These are phyloP conservation scores for Mycena haematopus DNA, from an alignment of 768 basidiomycete species.

Conservation along the genomic window DNA sequence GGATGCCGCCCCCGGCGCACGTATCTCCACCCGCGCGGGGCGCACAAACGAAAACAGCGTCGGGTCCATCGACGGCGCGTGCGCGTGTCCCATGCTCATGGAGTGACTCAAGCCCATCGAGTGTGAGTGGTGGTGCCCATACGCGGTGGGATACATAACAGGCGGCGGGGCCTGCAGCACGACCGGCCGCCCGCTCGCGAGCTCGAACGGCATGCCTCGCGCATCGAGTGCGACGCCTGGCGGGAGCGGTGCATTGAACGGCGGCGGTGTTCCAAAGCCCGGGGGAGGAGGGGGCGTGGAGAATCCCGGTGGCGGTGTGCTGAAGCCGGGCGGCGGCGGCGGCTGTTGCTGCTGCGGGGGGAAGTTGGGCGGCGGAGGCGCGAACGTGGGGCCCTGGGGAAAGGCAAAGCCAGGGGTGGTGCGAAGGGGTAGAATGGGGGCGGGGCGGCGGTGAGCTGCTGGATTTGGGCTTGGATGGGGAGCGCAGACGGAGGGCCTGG, in stretches of 20 bases:
- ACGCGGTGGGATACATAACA: constrained; percentile 36
- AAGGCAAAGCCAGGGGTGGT: constrained; percentile 11
- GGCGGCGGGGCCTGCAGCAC: constrained; percentile 66
- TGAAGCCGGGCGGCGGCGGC: constrained; percentile 5
- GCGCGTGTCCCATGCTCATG: constrained; percentile 19
- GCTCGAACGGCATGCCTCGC: constrained; percentile 81
- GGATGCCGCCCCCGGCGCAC: constrained; percentile 12
- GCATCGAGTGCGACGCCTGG: constrained; percentile 76
- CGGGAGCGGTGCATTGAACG: constrained; percentile 65
- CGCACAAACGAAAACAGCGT: constrained; percentile 28
- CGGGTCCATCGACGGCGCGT: constrained; percentile 16
- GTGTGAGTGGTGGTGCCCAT: constrained; percentile 48
- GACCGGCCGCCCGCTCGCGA: constrained; percentile 82
- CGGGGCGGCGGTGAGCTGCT: neutral
- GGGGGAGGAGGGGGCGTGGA: constrained; percentile 12
- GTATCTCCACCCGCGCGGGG: constrained; percentile 26
- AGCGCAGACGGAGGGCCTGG: constrained; percentile 7
- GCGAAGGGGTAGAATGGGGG: constrained; percentile 17
- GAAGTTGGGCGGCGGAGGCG: constrained; percentile 1
- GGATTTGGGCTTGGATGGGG: neutral
- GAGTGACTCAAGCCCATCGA: constrained; percentile 51
- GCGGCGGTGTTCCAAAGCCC: constrained; percentile 50
- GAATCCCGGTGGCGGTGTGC: constrained; percentile 9
- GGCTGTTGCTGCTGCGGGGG: neutral
- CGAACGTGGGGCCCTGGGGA: constrained; percentile 1